Conservation (phyloP, 1,139 yeast species). For the Yamadazyma oceani region DNA sequence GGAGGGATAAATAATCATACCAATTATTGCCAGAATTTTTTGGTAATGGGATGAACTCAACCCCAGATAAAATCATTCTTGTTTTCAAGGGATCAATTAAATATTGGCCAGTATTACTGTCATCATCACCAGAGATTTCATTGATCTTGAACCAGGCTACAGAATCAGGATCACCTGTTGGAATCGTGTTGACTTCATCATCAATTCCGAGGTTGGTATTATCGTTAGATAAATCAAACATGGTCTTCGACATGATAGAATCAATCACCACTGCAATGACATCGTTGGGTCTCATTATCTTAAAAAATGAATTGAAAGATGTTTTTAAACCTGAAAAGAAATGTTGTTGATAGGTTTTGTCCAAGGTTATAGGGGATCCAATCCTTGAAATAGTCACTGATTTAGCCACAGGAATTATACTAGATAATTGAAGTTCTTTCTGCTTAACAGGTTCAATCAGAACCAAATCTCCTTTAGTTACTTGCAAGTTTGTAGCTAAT, state of each 20-base stretch:
- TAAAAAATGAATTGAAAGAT: conserved; percentile 55
- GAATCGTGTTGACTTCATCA: conserved; percentile 41
- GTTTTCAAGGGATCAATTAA: conserved; percentile 66
- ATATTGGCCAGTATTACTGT: conserved; percentile 43
- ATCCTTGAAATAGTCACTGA: conserved; percentile 62
- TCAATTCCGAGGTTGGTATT: conserved; percentile 22
- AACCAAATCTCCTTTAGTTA: conserved; percentile 31
- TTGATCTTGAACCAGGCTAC: conserved; percentile 82
- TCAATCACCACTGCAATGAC: conserved; percentile 78
- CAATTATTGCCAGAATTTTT: conserved; percentile 40
- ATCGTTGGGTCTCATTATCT: conserved; percentile 65
- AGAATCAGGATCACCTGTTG: conserved; percentile 65
- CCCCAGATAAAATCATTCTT: conserved; percentile 67
- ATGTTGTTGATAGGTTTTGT: conserved; percentile 61
- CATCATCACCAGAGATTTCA: conserved; percentile 35
- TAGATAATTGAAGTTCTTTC: conserved; percentile 20
- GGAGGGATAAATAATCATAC: conserved; percentile 47
- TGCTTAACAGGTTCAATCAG: conserved; percentile 22
- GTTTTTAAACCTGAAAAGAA: conserved; percentile 63
- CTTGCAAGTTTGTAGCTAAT: conserved; percentile 50
- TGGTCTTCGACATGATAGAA: conserved; percentile 60
- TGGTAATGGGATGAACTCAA: conserved; percentile 42
- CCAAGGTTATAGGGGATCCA: conserved; percentile 71
- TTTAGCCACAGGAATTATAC: conserved; percentile 37
- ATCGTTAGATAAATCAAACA: conserved; percentile 42